Conservation (phyloP, 1,139 yeast genomes). For the Yamadazyma buinensis region DNA sequence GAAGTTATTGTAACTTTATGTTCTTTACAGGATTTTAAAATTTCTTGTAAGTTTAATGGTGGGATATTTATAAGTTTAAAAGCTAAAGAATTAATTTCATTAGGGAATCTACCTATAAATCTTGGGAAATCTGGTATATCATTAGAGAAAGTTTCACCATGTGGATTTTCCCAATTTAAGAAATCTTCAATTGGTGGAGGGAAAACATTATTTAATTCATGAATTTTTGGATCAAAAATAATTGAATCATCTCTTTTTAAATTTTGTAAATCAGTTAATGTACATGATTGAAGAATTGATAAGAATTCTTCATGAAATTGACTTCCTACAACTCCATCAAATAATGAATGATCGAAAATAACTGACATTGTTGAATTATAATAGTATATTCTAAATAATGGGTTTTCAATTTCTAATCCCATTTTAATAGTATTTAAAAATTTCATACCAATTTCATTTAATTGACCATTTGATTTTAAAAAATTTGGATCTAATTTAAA, state of each 20-base stretch:
- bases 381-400: slow-evolving; percentile 30
- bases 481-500: slow-evolving; percentile 8
- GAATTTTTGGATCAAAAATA: slow-evolving; percentile 20
- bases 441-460: slow-evolving; percentile 29
- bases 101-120: slow-evolving; percentile 34
- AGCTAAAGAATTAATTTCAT: slow-evolving; percentile 18
- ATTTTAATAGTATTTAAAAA: slow-evolving; percentile 21
- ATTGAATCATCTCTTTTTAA: too few relatives aligned
- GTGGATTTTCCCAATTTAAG: slow-evolving; percentile 19
- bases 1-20: slow-evolving; percentile 35
- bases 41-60: slow-evolving; percentile 19
- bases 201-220: slow-evolving; percentile 23
- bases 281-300: slow-evolving; percentile 2
- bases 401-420: slow-evolving; percentile 21
- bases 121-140: slow-evolving; percentile 12
- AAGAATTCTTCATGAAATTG: slow-evolving; percentile 34
- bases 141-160: slow-evolving; percentile 12
- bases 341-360: slow-evolving; percentile 38
- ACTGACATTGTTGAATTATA: slow-evolving; percentile 22
- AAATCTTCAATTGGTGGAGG: slow-evolving; percentile 35
- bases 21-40: slow-evolving; percentile 27
- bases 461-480: slow-evolving; percentile 5
- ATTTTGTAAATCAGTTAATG: too few relatives aligned
- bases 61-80: slow-evolving; percentile 31
- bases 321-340: slow-evolving; percentile 41